Evolutionary conservation across 441 rosid species (phyloP).

Genomic region (Lagerstroemia fauriei): DNA sequence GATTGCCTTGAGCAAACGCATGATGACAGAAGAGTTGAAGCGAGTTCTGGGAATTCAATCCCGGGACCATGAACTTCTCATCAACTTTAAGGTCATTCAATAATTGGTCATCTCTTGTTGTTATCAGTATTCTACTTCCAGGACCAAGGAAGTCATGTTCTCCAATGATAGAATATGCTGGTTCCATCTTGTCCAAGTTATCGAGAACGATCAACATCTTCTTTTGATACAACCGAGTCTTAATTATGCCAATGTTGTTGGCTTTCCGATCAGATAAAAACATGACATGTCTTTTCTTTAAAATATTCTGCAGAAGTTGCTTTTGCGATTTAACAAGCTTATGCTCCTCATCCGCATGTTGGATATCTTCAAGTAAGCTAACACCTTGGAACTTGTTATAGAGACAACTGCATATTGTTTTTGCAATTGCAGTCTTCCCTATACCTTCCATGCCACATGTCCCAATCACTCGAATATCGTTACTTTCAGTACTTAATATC

Average conservation of each 20-base stretch:
- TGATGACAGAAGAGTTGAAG: neutral
- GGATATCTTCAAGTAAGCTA: conserved; percentile 4
- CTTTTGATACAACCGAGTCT: neutral
- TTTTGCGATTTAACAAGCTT: neutral
- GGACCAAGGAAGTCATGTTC: neutral
- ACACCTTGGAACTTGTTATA: conserved; percentile 1
- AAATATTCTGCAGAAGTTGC: neutral
- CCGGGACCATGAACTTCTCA: neutral
- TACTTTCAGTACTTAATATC: no score
- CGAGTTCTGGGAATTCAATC: neutral
- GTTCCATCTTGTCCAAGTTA: neutral
- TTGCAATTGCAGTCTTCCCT: neutral
- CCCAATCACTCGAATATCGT: neutral
- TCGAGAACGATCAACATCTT: conserved; percentile 20
- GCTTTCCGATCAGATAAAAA: neutral
- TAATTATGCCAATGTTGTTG: neutral
- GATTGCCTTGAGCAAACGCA: neutral
- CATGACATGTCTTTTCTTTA: neutral
- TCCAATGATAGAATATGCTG: neutral
- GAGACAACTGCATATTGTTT: neutral
- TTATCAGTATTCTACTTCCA: neutral
- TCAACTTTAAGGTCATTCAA: neutral
- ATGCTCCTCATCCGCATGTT: neutral
- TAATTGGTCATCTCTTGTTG: neutral
- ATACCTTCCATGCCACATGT: neutral